A percentile compares a stretch with the other conserved stretches of the same genome.
Conservation (phyloP, 2,329 filamentous ascomycete species). For the Cladophialophora exuberans region DNA sequence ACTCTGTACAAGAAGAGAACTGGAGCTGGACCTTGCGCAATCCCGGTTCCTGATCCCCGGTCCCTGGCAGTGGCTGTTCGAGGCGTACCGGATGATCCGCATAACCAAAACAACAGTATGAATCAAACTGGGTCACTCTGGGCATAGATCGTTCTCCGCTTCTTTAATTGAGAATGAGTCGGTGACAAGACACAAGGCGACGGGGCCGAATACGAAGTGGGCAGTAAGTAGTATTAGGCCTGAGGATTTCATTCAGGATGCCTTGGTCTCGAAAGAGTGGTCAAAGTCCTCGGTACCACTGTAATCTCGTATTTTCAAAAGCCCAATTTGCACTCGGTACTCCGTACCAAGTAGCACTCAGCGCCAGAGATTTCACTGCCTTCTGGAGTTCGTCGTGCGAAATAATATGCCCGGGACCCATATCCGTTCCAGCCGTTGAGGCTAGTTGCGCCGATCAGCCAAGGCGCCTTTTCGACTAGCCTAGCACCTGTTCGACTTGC, state of each 20-base stretch:
- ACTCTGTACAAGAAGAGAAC: constrained; percentile 10
- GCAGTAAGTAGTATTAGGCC: constrained; percentile 5
- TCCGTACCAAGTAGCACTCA: constrained; percentile 6
- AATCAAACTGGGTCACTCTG: constrained; percentile 10
- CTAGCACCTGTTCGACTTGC: constrained; percentile 7
- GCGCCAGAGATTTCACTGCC: constrained; percentile 4
- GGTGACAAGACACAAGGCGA: constrained; percentile 10
- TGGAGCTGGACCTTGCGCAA: constrained; percentile 11
- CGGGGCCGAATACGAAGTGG: constrained; percentile 10
- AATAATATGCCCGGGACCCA: constrained; percentile 9
- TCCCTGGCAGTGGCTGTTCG: constrained; percentile 6
- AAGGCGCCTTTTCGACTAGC: constrained; percentile 5
- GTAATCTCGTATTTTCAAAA: constrained; percentile 6
- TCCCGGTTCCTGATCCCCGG: constrained; percentile 9
- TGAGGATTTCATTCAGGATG: constrained; percentile 1
- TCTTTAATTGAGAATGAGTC: constrained; percentile 10
- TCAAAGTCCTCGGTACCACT: constrained; percentile 8
- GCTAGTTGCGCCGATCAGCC: constrained; percentile 10
- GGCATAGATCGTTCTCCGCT: constrained; percentile 12
- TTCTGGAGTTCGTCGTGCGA: constrained; percentile 9
- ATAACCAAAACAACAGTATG: constrained; percentile 9
- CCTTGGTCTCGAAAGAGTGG: constrained; percentile 11
- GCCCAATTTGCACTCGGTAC: constrained; percentile 3
- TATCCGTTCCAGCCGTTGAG: constrained; percentile 13
- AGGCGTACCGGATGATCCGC: constrained; percentile 11